Conservation (phyloP, 208 protist genomes). For the Trypanosoma cruzi region DNA sequence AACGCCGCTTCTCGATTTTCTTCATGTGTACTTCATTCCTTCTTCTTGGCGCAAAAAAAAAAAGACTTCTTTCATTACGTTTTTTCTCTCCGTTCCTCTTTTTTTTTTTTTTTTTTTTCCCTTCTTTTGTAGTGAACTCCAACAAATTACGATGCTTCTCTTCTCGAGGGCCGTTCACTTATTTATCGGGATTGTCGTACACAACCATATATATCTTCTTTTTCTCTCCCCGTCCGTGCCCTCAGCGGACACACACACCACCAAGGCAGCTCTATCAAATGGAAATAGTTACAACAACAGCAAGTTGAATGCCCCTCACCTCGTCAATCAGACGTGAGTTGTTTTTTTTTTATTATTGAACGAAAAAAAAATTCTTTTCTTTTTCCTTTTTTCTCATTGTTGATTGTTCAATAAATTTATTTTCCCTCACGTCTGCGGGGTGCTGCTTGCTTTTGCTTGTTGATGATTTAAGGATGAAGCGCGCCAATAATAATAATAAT, state of each 20-base stretch:
- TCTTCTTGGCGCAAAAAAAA: neutral
- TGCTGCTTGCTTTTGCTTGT: neutral
- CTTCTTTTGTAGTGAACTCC: neutral
- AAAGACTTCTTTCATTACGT: no score
- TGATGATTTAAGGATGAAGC: constrained; percentile 1
- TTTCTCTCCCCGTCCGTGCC: constrained; percentile 29
- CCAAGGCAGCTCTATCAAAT: constrained; percentile 41
- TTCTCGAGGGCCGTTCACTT: neutral
- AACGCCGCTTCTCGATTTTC: constrained; percentile 33
- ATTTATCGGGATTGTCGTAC: constrained; percentile 18
- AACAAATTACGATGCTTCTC: neutral
- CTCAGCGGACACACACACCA: constrained; percentile 44
- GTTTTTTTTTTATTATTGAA: neutral
- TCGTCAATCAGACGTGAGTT: neutral
- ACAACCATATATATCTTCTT: constrained; percentile 59
- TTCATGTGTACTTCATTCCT: constrained; percentile 9
- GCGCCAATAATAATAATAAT: no score
- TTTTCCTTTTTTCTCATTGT: neutral
- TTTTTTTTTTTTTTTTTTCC: neutral
- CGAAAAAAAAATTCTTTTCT: no score
- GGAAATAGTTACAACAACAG: constrained; percentile 2
- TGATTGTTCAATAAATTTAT: neutral
- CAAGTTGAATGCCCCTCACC: neutral
- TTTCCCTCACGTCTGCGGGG: neutral
- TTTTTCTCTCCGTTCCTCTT: neutral